Base-by-base conservation (phyloP, 2,329 filamentous ascomycete genomes). In the Penicillium decumbens region DNA sequence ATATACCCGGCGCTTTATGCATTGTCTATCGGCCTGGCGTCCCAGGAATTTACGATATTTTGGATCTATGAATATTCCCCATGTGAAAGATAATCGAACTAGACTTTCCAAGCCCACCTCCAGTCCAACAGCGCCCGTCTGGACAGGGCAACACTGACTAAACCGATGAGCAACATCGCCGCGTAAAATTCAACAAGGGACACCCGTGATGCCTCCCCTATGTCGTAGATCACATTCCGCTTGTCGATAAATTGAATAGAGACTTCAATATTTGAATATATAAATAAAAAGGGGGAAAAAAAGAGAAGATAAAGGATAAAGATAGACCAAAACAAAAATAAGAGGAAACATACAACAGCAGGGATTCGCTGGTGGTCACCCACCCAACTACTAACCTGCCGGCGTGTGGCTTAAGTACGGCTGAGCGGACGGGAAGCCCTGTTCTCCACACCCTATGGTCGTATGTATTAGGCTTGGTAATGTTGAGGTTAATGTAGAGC, bases 181-280 rank as follows among this genome's bases (percentile, higher is more conserved):
- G 73, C 68, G 53, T 76, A 76, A 23, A 79, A 73, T 1, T 73
- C 74, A 12, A 76, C 72, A 13, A 78, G 62, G 1, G 69, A 18
- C 15, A 18, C 15, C 15, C 15, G 15, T 18, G 15, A 18, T 18
- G 15, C 15, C 15, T 18, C 15, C 15, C 15, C 15, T 18, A 18
- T 18, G 15, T 18, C 15, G 15, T 18, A 18, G 15, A 18, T 18
- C 15, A 18, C 15, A 18, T 18, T 18, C 15, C 15, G 15, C 15
- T 18, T 18, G 15, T 18, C 15, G 15, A 18, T 18, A 18, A 2
- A 18, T 18, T 18, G 15, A 18, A 18, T 18, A 2, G 15, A 18
- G 15, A 18, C 15, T 18, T 18, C 15, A 18, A 18, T 18, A 18
- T 18, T 18, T 18, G 15, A 18, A 18, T 18, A 18, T 18, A 18